A percentile compares a stretch with the other conserved stretches of the same genome.
Conservation (phyloP, 805 yeast species). For the Hanseniaspora opuntiae region DNA sequence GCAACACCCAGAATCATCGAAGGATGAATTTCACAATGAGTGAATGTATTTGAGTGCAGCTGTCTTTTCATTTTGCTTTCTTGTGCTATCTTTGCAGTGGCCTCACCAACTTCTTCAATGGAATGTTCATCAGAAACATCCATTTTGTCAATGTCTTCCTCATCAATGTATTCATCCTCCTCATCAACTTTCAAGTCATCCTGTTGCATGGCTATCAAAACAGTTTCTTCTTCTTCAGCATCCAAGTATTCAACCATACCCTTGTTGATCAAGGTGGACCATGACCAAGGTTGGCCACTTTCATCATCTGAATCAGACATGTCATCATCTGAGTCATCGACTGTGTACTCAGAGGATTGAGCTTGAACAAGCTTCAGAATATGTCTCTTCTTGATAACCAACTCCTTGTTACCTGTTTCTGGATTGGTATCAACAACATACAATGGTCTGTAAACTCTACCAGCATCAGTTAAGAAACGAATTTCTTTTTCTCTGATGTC, state of each 20-base stretch:
- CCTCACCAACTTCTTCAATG: constrained; percentile 31
- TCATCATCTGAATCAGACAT: constrained; percentile 29
- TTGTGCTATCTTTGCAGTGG: constrained; percentile 29
- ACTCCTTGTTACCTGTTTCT: constrained; percentile 48
- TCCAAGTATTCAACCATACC: constrained; percentile 94
- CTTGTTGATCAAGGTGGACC: constrained; percentile 69
- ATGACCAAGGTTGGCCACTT: constrained; percentile 40
- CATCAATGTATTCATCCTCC: constrained; percentile 23
- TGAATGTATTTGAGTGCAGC: constrained; percentile 67
- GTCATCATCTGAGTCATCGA: constrained; percentile 35
- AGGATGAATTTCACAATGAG: constrained; percentile 98
- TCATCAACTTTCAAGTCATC: constrained; percentile 75
- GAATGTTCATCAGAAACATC: constrained; percentile 26
- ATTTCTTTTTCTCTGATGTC: constrained; percentile 95
- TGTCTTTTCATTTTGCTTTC: constrained; percentile 76
- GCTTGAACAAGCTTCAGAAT: constrained; percentile 52
- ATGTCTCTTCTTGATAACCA: constrained; percentile 75
- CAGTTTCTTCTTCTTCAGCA: constrained; percentile 98
- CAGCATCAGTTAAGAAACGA: constrained; percentile 94
- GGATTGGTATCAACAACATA: constrained; percentile 83
- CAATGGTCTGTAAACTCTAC: constrained; percentile 92
- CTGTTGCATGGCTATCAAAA: constrained; percentile 96
- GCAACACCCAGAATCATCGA: constrained; percentile 98
- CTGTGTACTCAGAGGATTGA: constrained; percentile 41
- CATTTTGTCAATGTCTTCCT: constrained; percentile 14